Evolutionary conservation across 257 asterid species (phyloP).

Genomic region (Nicotiana benthamiana): DNA sequence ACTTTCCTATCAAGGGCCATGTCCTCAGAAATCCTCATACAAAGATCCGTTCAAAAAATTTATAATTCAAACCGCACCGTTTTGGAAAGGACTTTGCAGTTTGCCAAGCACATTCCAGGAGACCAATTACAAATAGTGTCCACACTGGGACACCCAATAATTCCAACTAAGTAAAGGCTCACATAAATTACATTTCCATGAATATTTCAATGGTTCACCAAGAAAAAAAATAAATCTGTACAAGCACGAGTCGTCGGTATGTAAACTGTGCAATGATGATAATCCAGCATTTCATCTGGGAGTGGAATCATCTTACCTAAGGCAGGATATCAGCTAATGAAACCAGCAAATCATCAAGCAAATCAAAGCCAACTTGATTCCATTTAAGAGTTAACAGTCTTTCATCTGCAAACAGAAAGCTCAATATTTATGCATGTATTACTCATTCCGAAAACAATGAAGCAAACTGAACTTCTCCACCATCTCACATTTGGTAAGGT

Average conservation of each 20-base stretch:
- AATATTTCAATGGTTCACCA: not conserved
- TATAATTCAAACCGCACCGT: not conserved
- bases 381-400: not conserved
- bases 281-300: not conserved
- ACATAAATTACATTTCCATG: not conserved
- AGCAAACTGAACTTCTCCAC: not conserved
- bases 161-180: not conserved
- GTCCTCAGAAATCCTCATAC: too few relatives aligned
- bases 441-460: not conserved
- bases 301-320: not conserved
- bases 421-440: not conserved
- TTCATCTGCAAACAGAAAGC: not conserved
- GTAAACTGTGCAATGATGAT: not conserved
- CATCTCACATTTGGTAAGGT: not conserved
- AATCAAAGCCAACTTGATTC: not conserved
- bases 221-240: not conserved
- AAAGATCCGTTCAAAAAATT: too few relatives aligned
- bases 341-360: not conserved
- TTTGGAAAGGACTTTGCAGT: not conserved
- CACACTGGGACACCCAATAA: not conserved
- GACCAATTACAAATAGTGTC: not conserved
- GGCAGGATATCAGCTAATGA: not conserved
- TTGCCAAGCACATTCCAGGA: not conserved
- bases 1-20: too few relatives aligned
- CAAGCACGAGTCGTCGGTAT: not conserved